These are phyloP conservation scores for Calonectria leucothoes DNA, from an alignment of 2,329 filamentous ascomycete species.

Conservation along the genomic window DNA sequence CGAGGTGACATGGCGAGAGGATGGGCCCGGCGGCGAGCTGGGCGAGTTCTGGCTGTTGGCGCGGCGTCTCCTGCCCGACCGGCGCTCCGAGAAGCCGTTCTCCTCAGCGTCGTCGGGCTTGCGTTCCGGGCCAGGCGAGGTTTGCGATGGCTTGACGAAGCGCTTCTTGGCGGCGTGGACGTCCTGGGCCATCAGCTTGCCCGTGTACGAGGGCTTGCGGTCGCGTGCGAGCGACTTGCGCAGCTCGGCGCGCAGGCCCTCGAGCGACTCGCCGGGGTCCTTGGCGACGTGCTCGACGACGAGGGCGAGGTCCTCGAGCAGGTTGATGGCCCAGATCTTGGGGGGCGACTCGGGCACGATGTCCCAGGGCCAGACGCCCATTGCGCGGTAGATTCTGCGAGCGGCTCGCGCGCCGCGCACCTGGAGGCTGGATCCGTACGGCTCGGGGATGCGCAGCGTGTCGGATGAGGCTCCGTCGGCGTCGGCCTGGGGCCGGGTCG, in stretches of 20 bases:
- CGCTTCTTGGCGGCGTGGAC: conserved; percentile 44
- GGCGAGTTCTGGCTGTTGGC: conserved; percentile 35
- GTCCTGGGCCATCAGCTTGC: conserved; percentile 44
- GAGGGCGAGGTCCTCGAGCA: conserved; percentile 43
- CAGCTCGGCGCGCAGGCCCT: conserved; percentile 41
- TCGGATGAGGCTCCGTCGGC: conserved; percentile 33
- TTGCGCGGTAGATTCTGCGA: conserved; percentile 40
- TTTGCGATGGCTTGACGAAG: conserved; percentile 36
- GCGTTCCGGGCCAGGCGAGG: conserved; percentile 33
- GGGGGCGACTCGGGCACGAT: conserved; percentile 44
- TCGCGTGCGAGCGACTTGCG: conserved; percentile 43
- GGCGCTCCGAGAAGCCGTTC: conserved; percentile 26
- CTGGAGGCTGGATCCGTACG: conserved; percentile 38
- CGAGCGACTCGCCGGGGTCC: conserved; percentile 38
- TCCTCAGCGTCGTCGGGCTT: conserved; percentile 34
- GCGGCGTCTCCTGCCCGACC: conserved; percentile 36
- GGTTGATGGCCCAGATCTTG: conserved; percentile 44
- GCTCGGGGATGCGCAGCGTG: conserved; percentile 41
- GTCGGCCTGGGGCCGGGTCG: conserved; percentile 36
- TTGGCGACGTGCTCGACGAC: conserved; percentile 43
- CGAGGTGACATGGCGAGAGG: conserved; percentile 33
- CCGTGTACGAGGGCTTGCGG: conserved; percentile 44
- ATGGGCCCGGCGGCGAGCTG: conserved; percentile 30
- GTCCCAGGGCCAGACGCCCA: conserved; percentile 45
- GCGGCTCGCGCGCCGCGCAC: conserved; percentile 42